A percentile compares a stretch with the other conserved stretches of the same genome.
Evolutionary conservation across 257 asterid species (phyloP).

Genomic region (Petrea volubilis): DNA sequence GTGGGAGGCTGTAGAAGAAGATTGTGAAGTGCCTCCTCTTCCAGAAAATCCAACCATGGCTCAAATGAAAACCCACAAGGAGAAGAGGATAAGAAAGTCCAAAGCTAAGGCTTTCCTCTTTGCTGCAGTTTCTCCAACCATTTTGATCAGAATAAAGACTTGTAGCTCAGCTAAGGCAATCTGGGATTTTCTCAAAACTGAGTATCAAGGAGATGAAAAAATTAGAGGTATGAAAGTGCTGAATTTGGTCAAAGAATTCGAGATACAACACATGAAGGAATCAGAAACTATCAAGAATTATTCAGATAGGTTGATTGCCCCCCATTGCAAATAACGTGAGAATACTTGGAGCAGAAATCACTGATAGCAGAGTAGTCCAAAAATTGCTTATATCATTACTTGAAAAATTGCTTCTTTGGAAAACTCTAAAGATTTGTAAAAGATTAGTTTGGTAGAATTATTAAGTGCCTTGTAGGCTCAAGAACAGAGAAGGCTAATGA

Average conservation of each 20-base stretch:
- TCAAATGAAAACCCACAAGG: background rate
- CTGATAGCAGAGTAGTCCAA: background rate
- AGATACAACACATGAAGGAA: background rate
- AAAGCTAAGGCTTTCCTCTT: background rate
- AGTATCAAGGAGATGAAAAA: background rate
- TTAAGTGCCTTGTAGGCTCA: background rate
- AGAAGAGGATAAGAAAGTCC: background rate
- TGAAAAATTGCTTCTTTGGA: background rate
- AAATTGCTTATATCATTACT: background rate
- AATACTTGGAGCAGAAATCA: background rate
- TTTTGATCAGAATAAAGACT: background rate
- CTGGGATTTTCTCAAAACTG: background rate
- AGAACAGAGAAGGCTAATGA: slow-evolving; percentile 3
- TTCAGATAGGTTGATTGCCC: background rate
- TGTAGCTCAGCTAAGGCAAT: background rate
- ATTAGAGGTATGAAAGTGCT: background rate
- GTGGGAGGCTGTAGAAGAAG: too few species aligned
- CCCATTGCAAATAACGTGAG: background rate
- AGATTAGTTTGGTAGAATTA: background rate
- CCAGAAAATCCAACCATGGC: too few species aligned
- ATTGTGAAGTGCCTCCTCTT: too few species aligned
- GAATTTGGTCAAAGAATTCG: background rate
- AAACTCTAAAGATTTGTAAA: background rate
- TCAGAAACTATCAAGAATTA: too few species aligned
- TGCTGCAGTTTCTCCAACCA: background rate